Evolutionary conservation across 495 filamentous ascomycete species (phyloP), one percentile per base, ranked within the genome.

Genomic region (Trichoderma parareesei): DNA sequence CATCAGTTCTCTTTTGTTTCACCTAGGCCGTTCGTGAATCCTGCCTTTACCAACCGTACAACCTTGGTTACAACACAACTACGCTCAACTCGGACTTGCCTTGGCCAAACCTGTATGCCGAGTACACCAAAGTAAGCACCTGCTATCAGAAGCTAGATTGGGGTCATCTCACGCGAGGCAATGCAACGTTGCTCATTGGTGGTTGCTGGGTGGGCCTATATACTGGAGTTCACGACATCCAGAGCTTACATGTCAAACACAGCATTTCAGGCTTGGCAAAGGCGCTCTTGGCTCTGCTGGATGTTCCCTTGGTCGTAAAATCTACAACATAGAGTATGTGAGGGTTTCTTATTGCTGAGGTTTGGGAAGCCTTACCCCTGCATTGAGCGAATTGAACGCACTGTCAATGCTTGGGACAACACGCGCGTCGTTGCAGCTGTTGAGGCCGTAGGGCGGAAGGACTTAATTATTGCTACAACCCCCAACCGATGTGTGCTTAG

Each of bases 321-420:
- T n/a, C 44, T 6, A 48, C 44, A 16, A 48, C 44, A 3, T 8
- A 48, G 44, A 48, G 44, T 16, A 48, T 48, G 44, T 48, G 44
- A 14, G 44, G 44, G 13, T 14, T 16, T 16, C 18, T 48, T 3
- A 48, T 48, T 16, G 13, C 44, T 18, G 44, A 48, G 13, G 10
- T 48, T n/a, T 16, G 18, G 18, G 13, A 48, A 48, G 44, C 14
- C 6, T 48, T 48, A 18, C 44, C 9, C 27, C 14, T 13, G 44
- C 44, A 48, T 48, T 48, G 44, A 48, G 18, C 44, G 44, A 48
- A 48, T 48, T 18, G 44, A 48, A n/a, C 44, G 44, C 44, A 48
- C 44, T 16, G 44, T 48, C 44, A 48, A 48, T 48, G 44, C 44
- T n/a, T 48, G 44, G 44, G 44, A n/a, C n/a, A 16, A 48, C 18